Percentiles rank a stretch among this genome's conserved stretches.
Evolutionary conservation across 169 alveolate genomes (phyloP).

Genomic region (Cryptosporidium xiaoi): DNA sequence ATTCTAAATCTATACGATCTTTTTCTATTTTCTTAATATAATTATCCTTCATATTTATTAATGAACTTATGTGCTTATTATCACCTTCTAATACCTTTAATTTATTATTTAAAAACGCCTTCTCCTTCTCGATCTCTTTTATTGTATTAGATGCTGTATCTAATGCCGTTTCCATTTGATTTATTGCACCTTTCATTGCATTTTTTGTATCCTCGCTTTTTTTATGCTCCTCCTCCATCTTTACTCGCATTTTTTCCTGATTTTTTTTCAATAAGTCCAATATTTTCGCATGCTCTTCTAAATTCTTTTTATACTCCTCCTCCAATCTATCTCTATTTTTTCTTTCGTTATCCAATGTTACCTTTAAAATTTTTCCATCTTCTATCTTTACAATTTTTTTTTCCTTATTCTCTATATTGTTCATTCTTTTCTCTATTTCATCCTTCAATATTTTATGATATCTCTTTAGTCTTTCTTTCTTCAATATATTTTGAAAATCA

Average conservation of each 20-base stretch:
- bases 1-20: constrained; percentile 30
- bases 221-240: constrained; percentile 64
- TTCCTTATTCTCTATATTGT: constrained; percentile 43
- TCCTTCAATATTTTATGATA: constrained; percentile 38
- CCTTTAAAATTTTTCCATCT: constrained; percentile 6
- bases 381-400: constrained; percentile 13
- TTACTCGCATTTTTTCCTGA: constrained; percentile 53
- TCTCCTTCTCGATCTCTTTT: constrained; percentile 51
- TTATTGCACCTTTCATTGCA: constrained; percentile 14
- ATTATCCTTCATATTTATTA: constrained; percentile 62
- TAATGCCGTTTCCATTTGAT: constrained; percentile 47
- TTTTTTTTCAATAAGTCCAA: constrained; percentile 55
- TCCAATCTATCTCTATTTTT: constrained; percentile 53
- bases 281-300: constrained; percentile 70
- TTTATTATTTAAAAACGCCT: constrained; percentile 40
- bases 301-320: constrained; percentile 51
- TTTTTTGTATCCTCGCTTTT: constrained; percentile 23
- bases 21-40: constrained; percentile 66
- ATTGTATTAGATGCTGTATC: constrained; percentile 57
- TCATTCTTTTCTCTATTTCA: constrained; percentile 23
- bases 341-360: constrained; percentile 15
- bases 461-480: constrained; percentile 53
- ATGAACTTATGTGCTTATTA: constrained; percentile 34
- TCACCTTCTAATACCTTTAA: constrained; percentile 31
- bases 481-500: constrained; percentile 48